Percentiles rank a stretch among this genome's conserved stretches.
Conservation (phyloP, 2,329 filamentous ascomycete genomes). For the Emmonsiellopsis sp. region DNA sequence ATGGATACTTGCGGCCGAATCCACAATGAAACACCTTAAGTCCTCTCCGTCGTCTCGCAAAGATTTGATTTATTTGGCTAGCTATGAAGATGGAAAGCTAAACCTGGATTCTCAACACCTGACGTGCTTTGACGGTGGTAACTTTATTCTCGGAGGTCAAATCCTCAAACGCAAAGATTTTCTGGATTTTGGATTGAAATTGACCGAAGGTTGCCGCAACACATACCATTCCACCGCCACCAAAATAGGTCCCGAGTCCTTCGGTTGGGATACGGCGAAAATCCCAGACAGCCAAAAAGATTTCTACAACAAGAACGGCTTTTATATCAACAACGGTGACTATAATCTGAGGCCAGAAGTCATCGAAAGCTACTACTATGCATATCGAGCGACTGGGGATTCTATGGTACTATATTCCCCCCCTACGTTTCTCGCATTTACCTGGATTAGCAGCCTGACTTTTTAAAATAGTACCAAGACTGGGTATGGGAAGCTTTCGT, state of each 20-base stretch:
- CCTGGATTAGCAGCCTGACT: not conserved
- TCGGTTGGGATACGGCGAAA: slow-evolving; percentile 50
- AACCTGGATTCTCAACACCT: slow-evolving; percentile 40
- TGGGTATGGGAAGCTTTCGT: slow-evolving; percentile 75
- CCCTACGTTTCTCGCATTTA: not conserved
- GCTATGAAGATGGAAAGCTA: slow-evolving; percentile 27
- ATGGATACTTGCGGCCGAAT: slow-evolving; percentile 68
- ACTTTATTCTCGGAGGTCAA: slow-evolving; percentile 71
- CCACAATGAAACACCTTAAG: slow-evolving; percentile 60
- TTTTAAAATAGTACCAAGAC: slow-evolving; percentile 53
- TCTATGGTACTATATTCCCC: slow-evolving; percentile 30
- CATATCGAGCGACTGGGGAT: slow-evolving; percentile 69
- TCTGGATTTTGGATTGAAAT: slow-evolving; percentile 60
- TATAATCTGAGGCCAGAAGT: slow-evolving; percentile 74
- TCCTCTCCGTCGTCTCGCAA: slow-evolving; percentile 57
- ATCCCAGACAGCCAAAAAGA: slow-evolving; percentile 38
- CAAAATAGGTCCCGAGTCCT: slow-evolving; percentile 66
- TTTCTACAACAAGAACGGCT: slow-evolving; percentile 61
- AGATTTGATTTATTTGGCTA: slow-evolving; percentile 57
- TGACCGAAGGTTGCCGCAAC: slow-evolving; percentile 63
- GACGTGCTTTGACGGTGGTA: slow-evolving; percentile 76
- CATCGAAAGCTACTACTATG: slow-evolving; percentile 78
- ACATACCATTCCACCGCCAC: slow-evolving; percentile 62
- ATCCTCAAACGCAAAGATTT: slow-evolving; percentile 58
- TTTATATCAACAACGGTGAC: slow-evolving; percentile 52